A percentile compares a stretch with the other conserved stretches of the same genome.
phyloP scores from a whole-genome alignment of 768 basidiomycete genomes.

The Vishniacozyma victoriae region DNA sequence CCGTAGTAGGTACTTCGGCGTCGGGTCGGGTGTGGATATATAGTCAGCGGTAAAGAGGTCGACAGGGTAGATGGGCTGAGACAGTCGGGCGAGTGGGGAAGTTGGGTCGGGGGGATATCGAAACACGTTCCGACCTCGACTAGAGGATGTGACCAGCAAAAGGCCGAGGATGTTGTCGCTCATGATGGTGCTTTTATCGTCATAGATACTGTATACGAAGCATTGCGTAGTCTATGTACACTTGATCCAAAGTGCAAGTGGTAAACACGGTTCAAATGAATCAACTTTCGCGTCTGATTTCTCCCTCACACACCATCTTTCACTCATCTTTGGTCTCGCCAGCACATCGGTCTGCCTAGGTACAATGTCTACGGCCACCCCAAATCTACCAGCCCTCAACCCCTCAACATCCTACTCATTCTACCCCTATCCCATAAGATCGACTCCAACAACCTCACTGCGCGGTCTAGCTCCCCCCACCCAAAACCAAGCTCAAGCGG shows the following conservation, averaged over 20 bases:
- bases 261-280: no score
- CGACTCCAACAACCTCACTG: neutral
- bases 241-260: no score
- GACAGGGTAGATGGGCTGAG: conserved; percentile 54
- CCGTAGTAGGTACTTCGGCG: no score
- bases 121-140: conserved; percentile 76
- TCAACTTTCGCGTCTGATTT: no score
- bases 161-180: conserved; percentile 60
- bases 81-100: conserved; percentile 58
- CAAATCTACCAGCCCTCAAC: conserved; percentile 5
- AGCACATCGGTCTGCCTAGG: neutral
- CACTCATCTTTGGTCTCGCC: no score
- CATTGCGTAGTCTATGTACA: no score
- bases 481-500: neutral
- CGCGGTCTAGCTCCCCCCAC: neutral
- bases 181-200: no score
- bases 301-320: no score
- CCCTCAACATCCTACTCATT: conserved; percentile 21
- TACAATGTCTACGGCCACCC: conserved; percentile 7
- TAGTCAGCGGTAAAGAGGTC: conserved; percentile 27
- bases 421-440: conserved; percentile 18
- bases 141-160: conserved; percentile 69
- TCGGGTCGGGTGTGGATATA: no score
- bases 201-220: no score
- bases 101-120: conserved; percentile 74